Evolutionary conservation across 148 eudicot species (phyloP).

Genomic region (Rhododendron mucronatum): DNA sequence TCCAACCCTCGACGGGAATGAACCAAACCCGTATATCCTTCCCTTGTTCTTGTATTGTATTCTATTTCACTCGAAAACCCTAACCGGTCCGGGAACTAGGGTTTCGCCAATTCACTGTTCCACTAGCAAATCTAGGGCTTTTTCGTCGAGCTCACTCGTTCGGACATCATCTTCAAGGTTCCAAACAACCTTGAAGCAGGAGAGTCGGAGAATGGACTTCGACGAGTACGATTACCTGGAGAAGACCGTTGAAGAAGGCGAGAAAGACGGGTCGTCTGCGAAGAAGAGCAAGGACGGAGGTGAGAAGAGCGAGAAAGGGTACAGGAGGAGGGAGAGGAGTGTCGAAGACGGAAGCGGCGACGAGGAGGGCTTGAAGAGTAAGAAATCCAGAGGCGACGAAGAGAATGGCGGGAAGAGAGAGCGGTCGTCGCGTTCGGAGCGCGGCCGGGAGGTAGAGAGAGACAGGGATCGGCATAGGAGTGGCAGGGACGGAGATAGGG

Average conservation of each 20-base stretch:
- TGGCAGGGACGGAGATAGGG: conserved; percentile 16
- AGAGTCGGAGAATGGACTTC: conserved; percentile 48
- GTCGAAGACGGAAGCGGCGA: conserved; percentile 18
- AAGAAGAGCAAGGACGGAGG: conserved; percentile 26
- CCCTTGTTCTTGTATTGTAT: not conserved
- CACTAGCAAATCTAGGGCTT: conserved; percentile 1
- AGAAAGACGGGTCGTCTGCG: conserved; percentile 22
- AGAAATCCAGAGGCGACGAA: conserved; percentile 38
- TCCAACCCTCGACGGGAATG: not conserved
- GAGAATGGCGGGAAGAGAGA: conserved; percentile 29
- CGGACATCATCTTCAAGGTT: not conserved
- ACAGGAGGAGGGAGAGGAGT: conserved; percentile 43
- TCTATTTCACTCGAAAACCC: not conserved
- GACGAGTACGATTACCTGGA: conserved; percentile 91
- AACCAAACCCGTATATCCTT: not conserved
- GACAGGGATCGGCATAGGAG: conserved; percentile 19
- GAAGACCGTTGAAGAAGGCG: conserved; percentile 62
- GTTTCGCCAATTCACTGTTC: not conserved
- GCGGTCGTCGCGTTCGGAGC: conserved; percentile 25
- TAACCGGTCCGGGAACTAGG: not conserved
- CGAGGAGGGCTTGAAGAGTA: conserved; percentile 31
- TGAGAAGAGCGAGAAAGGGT: conserved; percentile 47
- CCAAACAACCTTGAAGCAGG: not conserved
- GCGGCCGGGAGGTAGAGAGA: conserved; percentile 12
- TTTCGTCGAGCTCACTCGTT: not conserved